phyloP scores from a whole-genome alignment of 1,284 basidiomycete genomes.

The Trichosporon sp. region DNA sequence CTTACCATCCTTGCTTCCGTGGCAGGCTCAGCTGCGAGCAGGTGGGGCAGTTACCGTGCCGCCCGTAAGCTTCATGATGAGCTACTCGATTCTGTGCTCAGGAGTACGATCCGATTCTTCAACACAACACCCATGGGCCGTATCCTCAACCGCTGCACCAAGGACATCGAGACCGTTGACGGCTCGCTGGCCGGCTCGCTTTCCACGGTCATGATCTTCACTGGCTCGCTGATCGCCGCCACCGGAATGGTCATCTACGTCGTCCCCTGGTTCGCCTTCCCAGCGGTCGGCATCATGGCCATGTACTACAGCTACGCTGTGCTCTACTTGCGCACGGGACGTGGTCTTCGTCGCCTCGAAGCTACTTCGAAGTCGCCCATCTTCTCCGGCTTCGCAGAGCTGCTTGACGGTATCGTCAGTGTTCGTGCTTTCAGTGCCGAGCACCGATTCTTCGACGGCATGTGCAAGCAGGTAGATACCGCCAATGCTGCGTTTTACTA shows the following conservation, averaged over 20 bases:
- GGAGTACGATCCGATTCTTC: conserved; percentile 44
- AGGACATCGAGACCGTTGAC: conserved; percentile 75
- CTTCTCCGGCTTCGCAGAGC: conserved; percentile 65
- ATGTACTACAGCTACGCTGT: conserved; percentile 63
- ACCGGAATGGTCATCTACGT: conserved; percentile 57
- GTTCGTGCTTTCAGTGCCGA: conserved; percentile 85
- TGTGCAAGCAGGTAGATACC: conserved; percentile 68
- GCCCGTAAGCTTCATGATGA: conserved; percentile 37
- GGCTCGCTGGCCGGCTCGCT: conserved; percentile 62
- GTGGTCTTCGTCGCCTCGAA: conserved; percentile 73
- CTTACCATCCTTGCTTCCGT: conserved; percentile 37
- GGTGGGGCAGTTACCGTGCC: conserved; percentile 55
- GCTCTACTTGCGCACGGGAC: conserved; percentile 63
- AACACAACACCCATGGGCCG: conserved; percentile 51
- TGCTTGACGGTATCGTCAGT: conserved; percentile 70
- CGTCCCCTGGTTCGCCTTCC: conserved; percentile 67
- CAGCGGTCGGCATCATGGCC: conserved; percentile 57
- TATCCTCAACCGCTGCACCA: conserved; percentile 71
- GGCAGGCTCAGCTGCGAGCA: conserved; percentile 34
- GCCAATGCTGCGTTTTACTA: conserved; percentile 50
- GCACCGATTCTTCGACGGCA: conserved; percentile 62
- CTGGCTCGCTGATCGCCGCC: conserved; percentile 66
- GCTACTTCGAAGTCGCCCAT: conserved; percentile 44
- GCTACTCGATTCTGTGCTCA: conserved; percentile 36
- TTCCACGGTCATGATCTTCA: conserved; percentile 64